A percentile compares a stretch with the other conserved stretches of the same genome.
These are phyloP conservation scores for Cryptococcus sp. DNA, from an alignment of 1,284 basidiomycete genomes.

Conservation along the genomic window DNA sequence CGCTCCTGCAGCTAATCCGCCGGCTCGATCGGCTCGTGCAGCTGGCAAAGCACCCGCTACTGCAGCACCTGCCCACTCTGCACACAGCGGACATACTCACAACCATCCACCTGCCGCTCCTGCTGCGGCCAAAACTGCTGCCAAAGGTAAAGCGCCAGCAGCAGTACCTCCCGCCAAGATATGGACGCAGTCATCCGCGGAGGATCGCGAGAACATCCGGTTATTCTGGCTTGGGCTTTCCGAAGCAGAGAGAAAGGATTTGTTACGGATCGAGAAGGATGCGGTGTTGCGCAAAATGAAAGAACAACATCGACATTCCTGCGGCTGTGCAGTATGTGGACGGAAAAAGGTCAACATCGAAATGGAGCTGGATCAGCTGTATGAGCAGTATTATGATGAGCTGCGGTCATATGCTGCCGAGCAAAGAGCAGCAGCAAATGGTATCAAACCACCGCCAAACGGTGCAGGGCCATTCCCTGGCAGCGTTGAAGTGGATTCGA, in stretches of 20 bases:
- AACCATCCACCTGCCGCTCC: slow-evolving; percentile 53
- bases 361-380: slow-evolving; percentile 97
- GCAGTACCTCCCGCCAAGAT: slow-evolving; percentile 57
- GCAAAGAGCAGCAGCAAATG: slow-evolving; percentile 85
- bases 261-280: slow-evolving; percentile 97
- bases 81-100: slow-evolving; percentile 57
- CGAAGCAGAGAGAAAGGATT: slow-evolving; percentile 82
- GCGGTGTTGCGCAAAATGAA: slow-evolving; percentile 98
- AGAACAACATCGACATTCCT: slow-evolving; percentile 95
- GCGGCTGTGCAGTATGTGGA: slow-evolving; percentile 93
- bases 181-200: slow-evolving; percentile 83
- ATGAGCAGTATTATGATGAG: slow-evolving; percentile 99
- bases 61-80: slow-evolving; percentile 61
- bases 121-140: slow-evolving; percentile 22
- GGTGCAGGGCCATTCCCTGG: slow-evolving; percentile 98
- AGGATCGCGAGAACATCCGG: slow-evolving; percentile 95
- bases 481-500: slow-evolving; percentile 91
- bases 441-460: slow-evolving; percentile 82
- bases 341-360: slow-evolving; percentile 98
- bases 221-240: slow-evolving; percentile 92
- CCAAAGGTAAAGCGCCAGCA: slow-evolving; percentile 45
- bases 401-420: slow-evolving; percentile 97
- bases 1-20: slow-evolving; percentile 45
- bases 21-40: slow-evolving; percentile 54
- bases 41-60: slow-evolving; percentile 58